These are phyloP conservation scores for Tylopilus plumbeoviolaceoides DNA, from an alignment of 768 basidiomycete genomes.

Conservation along the genomic window DNA sequence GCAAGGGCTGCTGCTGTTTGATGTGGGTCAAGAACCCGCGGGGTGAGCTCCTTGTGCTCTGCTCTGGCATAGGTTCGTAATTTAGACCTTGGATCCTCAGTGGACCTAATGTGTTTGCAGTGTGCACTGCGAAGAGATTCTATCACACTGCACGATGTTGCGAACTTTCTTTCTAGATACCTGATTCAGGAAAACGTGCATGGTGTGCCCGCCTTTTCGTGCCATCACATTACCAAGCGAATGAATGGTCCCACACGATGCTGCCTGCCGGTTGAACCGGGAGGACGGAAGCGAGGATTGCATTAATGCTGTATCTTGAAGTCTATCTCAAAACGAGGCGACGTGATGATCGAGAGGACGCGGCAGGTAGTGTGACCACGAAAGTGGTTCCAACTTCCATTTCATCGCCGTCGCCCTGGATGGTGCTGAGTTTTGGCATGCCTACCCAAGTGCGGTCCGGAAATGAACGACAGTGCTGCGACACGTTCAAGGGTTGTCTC, in stretches of 20 bases:
- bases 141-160: slow-evolving; percentile 7
- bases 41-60: not conserved
- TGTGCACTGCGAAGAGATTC: slow-evolving; percentile 4
- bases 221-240: slow-evolving; percentile 2
- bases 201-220: not conserved
- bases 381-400: slow-evolving; percentile 14
- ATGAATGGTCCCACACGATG: not conserved
- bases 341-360: slow-evolving; percentile 12
- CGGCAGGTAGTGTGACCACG: slow-evolving; percentile 4
- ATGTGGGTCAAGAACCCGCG: slow-evolving; percentile 7
- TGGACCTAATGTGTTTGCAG: slow-evolving; percentile 5
- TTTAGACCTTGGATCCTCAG: not conserved
- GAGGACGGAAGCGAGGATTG: not conserved
- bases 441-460: slow-evolving; percentile 11
- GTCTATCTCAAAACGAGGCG: not conserved
- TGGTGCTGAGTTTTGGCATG: slow-evolving; percentile 2
- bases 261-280: not conserved
- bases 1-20: slow-evolving; percentile 18
- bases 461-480: slow-evolving; percentile 15
- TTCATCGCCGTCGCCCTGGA: slow-evolving; percentile 4
- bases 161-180: slow-evolving; percentile 11
- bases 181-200: slow-evolving; percentile 1
- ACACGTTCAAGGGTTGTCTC: slow-evolving; percentile 27
- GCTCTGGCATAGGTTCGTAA: slow-evolving; percentile 22
- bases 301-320: not conserved